phyloP scores from a whole-genome alignment of 805 yeast species.

The Starmerella roubikii region DNA sequence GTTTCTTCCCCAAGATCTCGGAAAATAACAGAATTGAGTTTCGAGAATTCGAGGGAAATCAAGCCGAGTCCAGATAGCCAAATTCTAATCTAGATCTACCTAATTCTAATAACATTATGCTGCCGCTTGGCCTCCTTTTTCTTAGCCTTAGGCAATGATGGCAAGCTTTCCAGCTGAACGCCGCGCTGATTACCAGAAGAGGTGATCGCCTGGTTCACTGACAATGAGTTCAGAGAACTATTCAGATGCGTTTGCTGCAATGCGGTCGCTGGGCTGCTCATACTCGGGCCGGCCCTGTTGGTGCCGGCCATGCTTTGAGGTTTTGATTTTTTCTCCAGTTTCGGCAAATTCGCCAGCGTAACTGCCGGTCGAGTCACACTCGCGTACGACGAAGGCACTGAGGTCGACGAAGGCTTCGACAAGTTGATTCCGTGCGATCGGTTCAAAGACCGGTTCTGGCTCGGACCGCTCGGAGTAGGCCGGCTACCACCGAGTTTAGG shows the following conservation, averaged over 20 bases:
- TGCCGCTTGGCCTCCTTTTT: slow-evolving; percentile 3
- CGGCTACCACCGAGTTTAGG: slow-evolving; percentile 13
- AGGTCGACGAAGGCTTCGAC: neutral
- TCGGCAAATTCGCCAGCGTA: neutral
- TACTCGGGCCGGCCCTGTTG: neutral
- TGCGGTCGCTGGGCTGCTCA: neutral
- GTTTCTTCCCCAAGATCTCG: too few species aligned
- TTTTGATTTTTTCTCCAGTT: neutral
- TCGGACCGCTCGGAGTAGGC: neutral
- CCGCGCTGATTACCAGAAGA: neutral
- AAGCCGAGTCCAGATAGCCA: too few species aligned
- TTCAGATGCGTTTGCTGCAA: neutral
- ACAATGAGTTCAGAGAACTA: neutral
- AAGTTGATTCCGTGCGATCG: too few species aligned
- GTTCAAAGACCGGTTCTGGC: neutral
- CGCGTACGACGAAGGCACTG: neutral
- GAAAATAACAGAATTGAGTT: too few species aligned
- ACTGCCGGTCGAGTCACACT: slow-evolving; percentile 3
- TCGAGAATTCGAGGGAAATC: too few species aligned
- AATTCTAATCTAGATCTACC: too few species aligned
- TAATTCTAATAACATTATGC: slow-evolving; percentile 12
- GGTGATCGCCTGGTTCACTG: neutral
- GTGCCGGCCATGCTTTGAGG: neutral
- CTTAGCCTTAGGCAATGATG: slow-evolving; percentile 6
- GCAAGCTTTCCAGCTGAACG: slow-evolving; percentile 3